Evolutionary conservation across 2,329 filamentous ascomycete genomes (phyloP), one percentile per base, ranked within the genome.

Genomic region (Alternaria angustiovoidea): DNA sequence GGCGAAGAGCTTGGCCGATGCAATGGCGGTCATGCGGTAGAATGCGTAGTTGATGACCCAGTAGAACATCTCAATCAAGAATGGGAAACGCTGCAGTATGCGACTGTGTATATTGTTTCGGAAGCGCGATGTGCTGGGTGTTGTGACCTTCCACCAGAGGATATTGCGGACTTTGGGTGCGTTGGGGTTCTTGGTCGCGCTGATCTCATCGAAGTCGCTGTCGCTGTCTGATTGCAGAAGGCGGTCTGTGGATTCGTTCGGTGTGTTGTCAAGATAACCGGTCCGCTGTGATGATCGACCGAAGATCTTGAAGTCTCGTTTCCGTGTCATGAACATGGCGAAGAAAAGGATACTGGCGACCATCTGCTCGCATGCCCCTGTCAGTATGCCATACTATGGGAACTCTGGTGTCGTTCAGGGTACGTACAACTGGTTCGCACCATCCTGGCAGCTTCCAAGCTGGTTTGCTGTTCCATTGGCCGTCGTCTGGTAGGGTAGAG

Each of bases 21-120:
- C 74, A 16, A 83, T 78, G 16, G 85, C 83, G 7, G 87, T 89
- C 75, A 87, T 80, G 38, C 84, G 82, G 78, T 91, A 91, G 72
- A 89, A 88, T 46, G 84, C 81, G 64, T 88, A 86, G 70, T 88
- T 90, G 67, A 91, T 82, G 43, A 85, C 82, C 89, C 89, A 91
- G 79, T 91, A 91, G 75, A 91, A 90, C 87, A 91, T 91, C 75
- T 91, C 89, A 49, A 91, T 83, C 55, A 91, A 75, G 71, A 91
- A 91, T 5, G 89, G 89, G 65, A 88, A 90, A 70, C 88, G 88
- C 73, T 89, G 86, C 59, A 91, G 80, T 56, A 90, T 82, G 26
- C 87, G 82, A 62, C 86, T 89, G 73, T 90, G 88, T 49, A 85
- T 74, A 71, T 89, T 78, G 61, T 84, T 81, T 39, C 83, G 81